Conservation (phyloP, 129 eudicot genomes). For the Flaveria brownii region DNA sequence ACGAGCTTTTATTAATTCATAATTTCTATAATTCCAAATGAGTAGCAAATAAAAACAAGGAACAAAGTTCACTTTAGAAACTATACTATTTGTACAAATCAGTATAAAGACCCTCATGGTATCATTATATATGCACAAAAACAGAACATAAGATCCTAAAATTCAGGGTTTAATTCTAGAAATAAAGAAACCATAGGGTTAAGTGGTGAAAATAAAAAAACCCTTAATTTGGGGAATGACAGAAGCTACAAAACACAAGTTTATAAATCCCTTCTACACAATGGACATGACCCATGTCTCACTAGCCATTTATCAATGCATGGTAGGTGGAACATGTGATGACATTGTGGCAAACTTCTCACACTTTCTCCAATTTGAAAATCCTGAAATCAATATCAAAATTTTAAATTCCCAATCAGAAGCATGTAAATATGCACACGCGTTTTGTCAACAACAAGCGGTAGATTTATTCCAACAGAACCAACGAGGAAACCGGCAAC, state of each 20-base stretch:
- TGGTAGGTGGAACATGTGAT: slow-evolving; percentile 97
- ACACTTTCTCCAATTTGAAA: slow-evolving; percentile 78
- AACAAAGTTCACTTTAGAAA: not conserved
- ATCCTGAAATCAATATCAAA: slow-evolving; percentile 53
- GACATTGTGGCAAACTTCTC: slow-evolving; percentile 89
- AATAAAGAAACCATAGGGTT: slow-evolving; percentile 23
- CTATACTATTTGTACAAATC: slow-evolving; percentile 19
- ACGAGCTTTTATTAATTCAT: no score
- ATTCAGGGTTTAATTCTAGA: slow-evolving; percentile 26
- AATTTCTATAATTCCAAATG: no score
- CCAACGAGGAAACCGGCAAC: no score
- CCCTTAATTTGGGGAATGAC: slow-evolving; percentile 30
- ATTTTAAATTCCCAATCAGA: not conserved
- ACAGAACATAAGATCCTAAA: slow-evolving; percentile 24
- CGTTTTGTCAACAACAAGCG: not conserved
- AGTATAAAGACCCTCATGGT: not conserved
- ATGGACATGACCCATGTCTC: slow-evolving; percentile 94
- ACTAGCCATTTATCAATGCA: slow-evolving; percentile 96
- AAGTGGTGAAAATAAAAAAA: slow-evolving; percentile 10
- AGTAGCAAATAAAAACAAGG: not conserved
- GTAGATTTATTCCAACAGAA: no score
- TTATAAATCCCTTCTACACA: slow-evolving; percentile 91
- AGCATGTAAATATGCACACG: not conserved
- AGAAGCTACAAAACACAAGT: not conserved
- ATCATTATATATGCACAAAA: slow-evolving; percentile 22